These are phyloP conservation scores for Myxozyma kluyveri DNA, from an alignment of 805 yeast genomes.

Conservation along the genomic window DNA sequence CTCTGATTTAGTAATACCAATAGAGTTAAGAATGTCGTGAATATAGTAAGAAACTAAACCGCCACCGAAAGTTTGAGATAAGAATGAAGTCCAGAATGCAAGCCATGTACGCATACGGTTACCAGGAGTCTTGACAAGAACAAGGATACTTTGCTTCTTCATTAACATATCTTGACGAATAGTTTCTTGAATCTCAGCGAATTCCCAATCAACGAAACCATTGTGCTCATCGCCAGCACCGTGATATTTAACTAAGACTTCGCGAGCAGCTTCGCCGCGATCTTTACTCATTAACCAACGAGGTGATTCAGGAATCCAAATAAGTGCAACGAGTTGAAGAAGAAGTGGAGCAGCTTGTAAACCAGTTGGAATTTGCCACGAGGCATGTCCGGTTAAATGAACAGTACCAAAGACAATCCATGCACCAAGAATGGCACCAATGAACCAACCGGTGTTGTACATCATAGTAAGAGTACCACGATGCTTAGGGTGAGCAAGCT, in stretches of 20 bases:
- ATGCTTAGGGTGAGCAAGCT: conserved; percentile 9
- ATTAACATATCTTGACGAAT: conserved; percentile 41
- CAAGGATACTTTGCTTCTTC: conserved; percentile 40
- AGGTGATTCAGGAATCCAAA: conserved; percentile 60
- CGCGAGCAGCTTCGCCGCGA: conserved; percentile 53
- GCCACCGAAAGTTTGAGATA: conserved; percentile 51
- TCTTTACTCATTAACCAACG: conserved; percentile 63
- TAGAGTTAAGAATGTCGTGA: conserved; percentile 49
- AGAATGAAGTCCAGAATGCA: conserved; percentile 37
- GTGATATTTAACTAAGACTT: conserved; percentile 43
- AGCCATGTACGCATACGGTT: conserved; percentile 46
- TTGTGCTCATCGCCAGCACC: conserved; percentile 42
- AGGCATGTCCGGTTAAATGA: conserved; percentile 36
- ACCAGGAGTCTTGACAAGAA: conserved; percentile 43
- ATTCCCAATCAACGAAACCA: conserved; percentile 41
- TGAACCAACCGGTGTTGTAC: conserved; percentile 42
- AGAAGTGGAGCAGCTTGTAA: conserved; percentile 51
- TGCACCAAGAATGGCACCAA: conserved; percentile 52
- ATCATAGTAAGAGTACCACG: conserved; percentile 41
- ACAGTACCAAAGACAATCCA: conserved; percentile 52
- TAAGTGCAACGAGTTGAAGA: conserved; percentile 48
- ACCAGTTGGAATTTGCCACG: conserved; percentile 56
- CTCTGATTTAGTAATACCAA: conserved; percentile 49
- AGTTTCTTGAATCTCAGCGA: conserved; percentile 43
- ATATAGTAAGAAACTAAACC: conserved; percentile 53